Evolutionary conservation across 345 rosid species (phyloP).

Genomic region (Raphanus sativus): DNA sequence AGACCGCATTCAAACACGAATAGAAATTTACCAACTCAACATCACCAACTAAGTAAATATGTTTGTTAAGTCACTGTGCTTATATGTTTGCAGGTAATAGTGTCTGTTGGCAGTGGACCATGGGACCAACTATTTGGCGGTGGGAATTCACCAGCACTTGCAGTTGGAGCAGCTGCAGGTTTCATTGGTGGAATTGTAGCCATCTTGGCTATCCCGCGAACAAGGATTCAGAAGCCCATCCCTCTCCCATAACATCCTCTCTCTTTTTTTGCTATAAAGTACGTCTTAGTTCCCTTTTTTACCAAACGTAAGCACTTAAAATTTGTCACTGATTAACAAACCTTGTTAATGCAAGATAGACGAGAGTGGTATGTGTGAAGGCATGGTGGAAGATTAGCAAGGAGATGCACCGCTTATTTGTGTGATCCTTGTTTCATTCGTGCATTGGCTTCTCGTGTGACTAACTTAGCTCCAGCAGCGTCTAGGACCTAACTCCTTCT

Average conservation of each 20-base stretch:
- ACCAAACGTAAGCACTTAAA: constrained; percentile 1
- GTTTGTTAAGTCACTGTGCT: neutral
- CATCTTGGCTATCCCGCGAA: constrained; percentile 81
- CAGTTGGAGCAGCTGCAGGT: constrained; percentile 67
- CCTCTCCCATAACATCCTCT: constrained; percentile 51
- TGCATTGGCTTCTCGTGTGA: constrained; percentile 27
- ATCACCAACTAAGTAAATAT: too few relatives aligned
- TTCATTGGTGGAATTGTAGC: constrained; percentile 67
- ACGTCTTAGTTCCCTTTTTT: neutral
- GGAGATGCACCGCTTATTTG: constrained; percentile 24
- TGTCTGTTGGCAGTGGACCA: constrained; percentile 78
- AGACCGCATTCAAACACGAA: too few relatives aligned
- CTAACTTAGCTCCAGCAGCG: constrained; percentile 31
- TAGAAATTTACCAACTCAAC: too few relatives aligned
- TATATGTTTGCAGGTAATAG: constrained; percentile 51
- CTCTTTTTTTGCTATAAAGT: constrained; percentile 33
- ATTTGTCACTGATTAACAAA: neutral
- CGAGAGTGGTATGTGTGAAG: constrained; percentile 16
- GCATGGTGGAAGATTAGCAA: constrained; percentile 20
- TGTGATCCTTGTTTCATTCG: constrained; percentile 25
- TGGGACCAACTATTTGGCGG: constrained; percentile 85
- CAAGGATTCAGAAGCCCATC: constrained; percentile 60
- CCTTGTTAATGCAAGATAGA: constrained; percentile 9
- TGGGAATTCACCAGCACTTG: constrained; percentile 79
- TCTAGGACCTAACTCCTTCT: constrained; percentile 19